These are phyloP conservation scores for Xylaria sp. DNA, from an alignment of 2,329 filamentous ascomycete genomes.

Conservation along the genomic window DNA sequence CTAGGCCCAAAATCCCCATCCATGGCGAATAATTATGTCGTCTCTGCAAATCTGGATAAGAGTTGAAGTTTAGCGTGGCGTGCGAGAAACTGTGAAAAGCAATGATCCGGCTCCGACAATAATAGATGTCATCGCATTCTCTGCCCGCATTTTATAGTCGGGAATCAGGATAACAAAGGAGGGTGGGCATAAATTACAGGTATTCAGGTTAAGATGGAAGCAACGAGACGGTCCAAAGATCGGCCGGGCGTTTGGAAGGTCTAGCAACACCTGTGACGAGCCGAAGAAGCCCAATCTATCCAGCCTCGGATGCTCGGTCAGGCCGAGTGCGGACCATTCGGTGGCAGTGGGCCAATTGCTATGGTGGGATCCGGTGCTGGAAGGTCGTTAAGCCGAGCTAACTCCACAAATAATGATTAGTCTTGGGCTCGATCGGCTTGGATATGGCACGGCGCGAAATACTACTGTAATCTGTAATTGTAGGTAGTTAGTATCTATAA, in stretches of 20 bases:
- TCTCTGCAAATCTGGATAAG: not conserved
- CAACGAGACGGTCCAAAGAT: not conserved
- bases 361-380: not conserved
- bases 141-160: not conserved
- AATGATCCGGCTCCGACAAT: not conserved
- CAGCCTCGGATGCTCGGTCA: slow-evolving; percentile 1
- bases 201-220: not conserved
- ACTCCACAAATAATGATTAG: not conserved
- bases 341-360: not conserved
- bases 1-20: slow-evolving; percentile 5
- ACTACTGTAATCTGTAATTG: no score
- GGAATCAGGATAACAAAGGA: not conserved
- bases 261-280: not conserved
- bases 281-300: not conserved
- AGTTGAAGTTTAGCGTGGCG: not conserved
- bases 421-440: not conserved
- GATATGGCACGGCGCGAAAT: no score
- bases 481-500: no score
- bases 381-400: not conserved
- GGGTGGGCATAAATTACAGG: not conserved
- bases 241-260: not conserved
- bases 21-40: slow-evolving; percentile 7
- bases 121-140: not conserved
- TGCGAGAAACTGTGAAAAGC: not conserved
- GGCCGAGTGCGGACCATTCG: not conserved